Evolutionary conservation across 202 grass and related monocot genomes (phyloP), one percentile per base, ranked within the genome.

Genomic region (Zizania palustris): DNA sequence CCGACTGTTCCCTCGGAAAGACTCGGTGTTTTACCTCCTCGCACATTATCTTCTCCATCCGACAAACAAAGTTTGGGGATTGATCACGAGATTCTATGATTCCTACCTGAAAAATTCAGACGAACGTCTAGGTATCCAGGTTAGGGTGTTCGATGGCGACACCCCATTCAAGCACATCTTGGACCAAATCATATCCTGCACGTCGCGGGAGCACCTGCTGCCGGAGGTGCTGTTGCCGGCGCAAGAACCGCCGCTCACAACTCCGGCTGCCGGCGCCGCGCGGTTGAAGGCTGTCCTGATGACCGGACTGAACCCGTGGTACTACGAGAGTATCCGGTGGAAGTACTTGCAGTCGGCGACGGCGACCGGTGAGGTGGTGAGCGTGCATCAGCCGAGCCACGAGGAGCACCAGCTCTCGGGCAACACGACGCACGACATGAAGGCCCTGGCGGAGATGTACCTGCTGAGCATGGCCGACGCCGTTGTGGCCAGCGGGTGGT

Each of bases 21-120:
- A 93, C 41, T 82, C 83, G 0, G 89, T 94, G 58, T 98, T 98
- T 82, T 87, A 90, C 71, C 95, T 94, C 22, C 41, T 98, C 74
- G 85, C 89, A 11, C 53, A 84, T 4, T 95, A 92, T 43, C 87
- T 98, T 0, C 81, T 88, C 70, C 87, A 94, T 51, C 91, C 95
- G 1, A 74, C 89, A 1, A 92, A 98, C 77, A 14, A 71, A 11
- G 89, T 94, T 0, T 98, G 95, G 95, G 95, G 95, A 1, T 40
- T 89, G 6, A 79, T 95, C 70, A 89, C 74, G 6, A 92, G 91
- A 73, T 98, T 92, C 79, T 83, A 93, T 69, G 13, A 88, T 4
- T 79, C 94, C 9, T 97, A 97, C 88, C 50, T 93, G 13, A 82
- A 56, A 0, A 49, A 50, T 0, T 45, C 87, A 0, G 91, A 92